Conservation (phyloP, 208 protist genomes). For the Acanthamoeba sp. region DNA sequence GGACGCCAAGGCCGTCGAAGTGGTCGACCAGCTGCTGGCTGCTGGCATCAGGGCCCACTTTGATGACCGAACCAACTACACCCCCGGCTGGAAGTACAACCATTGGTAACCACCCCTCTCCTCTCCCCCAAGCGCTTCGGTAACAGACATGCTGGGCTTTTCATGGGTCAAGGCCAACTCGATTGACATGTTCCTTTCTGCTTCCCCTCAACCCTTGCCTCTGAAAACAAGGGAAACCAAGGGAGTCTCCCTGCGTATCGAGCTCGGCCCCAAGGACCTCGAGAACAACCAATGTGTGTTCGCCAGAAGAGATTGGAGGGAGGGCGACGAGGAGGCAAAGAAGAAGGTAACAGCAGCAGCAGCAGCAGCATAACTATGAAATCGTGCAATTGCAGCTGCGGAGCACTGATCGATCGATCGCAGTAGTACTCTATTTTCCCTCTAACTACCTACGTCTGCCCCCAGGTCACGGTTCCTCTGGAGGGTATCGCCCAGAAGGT, state of each 20-base stretch:
- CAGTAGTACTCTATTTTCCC: too few relatives aligned
- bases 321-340: slow-evolving; percentile 13
- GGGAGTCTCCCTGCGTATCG: slow-evolving; percentile 97
- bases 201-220: too few relatives aligned
- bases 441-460: too few relatives aligned
- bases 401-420: too few relatives aligned
- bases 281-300: slow-evolving; percentile 77
- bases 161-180: too few relatives aligned
- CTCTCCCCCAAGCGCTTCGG: slow-evolving; percentile 88
- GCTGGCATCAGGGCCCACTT: slow-evolving; percentile 87
- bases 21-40: slow-evolving; percentile 42
- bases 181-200: too few relatives aligned
- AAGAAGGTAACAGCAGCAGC: slow-evolving; percentile 18
- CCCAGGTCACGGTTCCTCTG: slow-evolving; percentile 63
- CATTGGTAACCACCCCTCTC: slow-evolving; percentile 94
- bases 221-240: slow-evolving; percentile 88
- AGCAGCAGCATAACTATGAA: too few relatives aligned
- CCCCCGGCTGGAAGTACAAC: slow-evolving; percentile 98
- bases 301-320: slow-evolving; percentile 83
- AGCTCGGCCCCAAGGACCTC: slow-evolving; percentile 98
- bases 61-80: slow-evolving; percentile 97
- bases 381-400: too few relatives aligned
- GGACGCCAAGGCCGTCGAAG: slow-evolving; percentile 81
- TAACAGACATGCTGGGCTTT: too few relatives aligned
- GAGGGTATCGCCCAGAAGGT: slow-evolving; percentile 73